Evolutionary conservation across 352 stramenopile genomes (phyloP), one percentile per base, ranked within the genome.

Genomic region (Detonula confervacea): DNA sequence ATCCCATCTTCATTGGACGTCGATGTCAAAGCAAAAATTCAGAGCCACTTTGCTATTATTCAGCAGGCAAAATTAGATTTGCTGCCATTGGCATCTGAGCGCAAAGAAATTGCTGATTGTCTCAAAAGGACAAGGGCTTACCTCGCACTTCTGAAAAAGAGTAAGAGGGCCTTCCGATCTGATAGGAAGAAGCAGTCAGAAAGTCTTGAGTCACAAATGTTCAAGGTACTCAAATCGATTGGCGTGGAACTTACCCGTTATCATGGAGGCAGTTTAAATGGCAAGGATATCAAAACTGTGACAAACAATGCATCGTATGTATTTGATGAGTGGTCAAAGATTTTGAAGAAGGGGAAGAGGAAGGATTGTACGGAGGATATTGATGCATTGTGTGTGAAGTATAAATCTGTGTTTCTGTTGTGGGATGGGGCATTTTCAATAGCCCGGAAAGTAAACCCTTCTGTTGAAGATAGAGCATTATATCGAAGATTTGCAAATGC

Each of bases 371-470:
- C 29, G 37, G 35, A 67, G 16, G 37, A 52, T 2, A 76, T 74
- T 18, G 51, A 81, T 11, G 14, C 8, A 33, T 8, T 67, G 6
- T 70, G 55, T 25, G 1, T 77, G 22, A 9, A 51, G 5, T 70
- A 64, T 63, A 20, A 61, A 16, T 22, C 22, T 4, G 22, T 65
- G 16, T 74, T 57, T 69, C 3, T 75, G 7, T 57, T 81, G 7
- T 81, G 73, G 63, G 63, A 81, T 60, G 56, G 73, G 12, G 73
- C 73, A 51, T 75, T 81, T 55, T 81, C 73, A 1, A 60, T 56
- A 16, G 73, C 56, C 6, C 27, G 64, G 1, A 75, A 22, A 35
- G 30, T 76, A 0, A 62, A 76, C 30, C 73, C 73, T 35, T 68
- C 64, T 24, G 22, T 11, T 20, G 22, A 65, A 22, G 42, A 81